Conservation (phyloP, 1,284 basidiomycete genomes). For the Ceratobasidium sp. region DNA sequence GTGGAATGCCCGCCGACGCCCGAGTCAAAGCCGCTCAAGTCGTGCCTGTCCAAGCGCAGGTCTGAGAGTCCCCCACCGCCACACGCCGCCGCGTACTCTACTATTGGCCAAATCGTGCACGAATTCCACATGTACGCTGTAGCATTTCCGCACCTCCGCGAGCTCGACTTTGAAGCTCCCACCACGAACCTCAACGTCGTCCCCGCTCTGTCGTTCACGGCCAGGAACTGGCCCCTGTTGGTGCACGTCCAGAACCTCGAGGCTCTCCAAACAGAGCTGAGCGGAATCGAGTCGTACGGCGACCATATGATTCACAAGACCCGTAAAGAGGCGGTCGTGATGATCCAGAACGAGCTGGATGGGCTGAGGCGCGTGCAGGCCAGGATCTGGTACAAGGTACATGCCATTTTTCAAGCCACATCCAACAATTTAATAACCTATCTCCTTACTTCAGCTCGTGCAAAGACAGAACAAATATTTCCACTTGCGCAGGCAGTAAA, state of each 20-base stretch:
- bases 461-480: no score
- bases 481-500: neutral
- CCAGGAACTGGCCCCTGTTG: constrained; percentile 5
- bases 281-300: neutral
- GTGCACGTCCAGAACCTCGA: constrained; percentile 22
- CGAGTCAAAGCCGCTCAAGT: neutral
- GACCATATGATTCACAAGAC: constrained; percentile 4
- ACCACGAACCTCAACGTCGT: neutral
- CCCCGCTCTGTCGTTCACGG: neutral
- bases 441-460: neutral
- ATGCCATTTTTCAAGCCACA: neutral
- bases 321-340: constrained; percentile 3
- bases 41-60: neutral
- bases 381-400: constrained; percentile 11
- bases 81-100: neutral
- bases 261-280: neutral
- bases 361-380: constrained; percentile 10
- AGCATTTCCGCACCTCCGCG: constrained; percentile 3
- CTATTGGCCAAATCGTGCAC: constrained; percentile 3
- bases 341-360: constrained; percentile 14
- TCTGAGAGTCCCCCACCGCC: neutral
- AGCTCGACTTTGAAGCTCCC: constrained; percentile 25
- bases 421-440: neutral
- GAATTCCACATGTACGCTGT: neutral
- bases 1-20: constrained; percentile 17